Conservation (phyloP, 2,329 filamentous ascomycete genomes). For the Dendrostoma leiphaemia region DNA sequence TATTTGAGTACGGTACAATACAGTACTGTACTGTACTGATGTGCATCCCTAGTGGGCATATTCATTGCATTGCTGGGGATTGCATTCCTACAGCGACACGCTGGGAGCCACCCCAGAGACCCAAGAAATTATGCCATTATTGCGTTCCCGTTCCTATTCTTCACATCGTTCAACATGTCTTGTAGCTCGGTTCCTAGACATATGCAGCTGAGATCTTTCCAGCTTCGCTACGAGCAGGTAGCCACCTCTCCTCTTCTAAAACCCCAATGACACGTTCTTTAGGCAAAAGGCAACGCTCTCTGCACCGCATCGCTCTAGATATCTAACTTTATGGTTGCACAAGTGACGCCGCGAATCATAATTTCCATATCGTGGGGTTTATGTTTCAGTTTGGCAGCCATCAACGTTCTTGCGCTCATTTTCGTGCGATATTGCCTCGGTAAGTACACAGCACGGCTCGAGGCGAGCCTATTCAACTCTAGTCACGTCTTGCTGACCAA, state of each 20-base stretch:
- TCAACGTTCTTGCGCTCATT: slow-evolving; percentile 26
- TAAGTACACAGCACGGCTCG: neutral
- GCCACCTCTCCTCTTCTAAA: no score
- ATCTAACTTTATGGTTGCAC: slow-evolving; percentile 28
- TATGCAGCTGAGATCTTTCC: slow-evolving; percentile 32
- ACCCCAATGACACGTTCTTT: neutral
- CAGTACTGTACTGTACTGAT: no score
- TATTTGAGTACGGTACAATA: no score
- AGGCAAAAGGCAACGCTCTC: slow-evolving; percentile 29
- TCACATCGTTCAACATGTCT: slow-evolving; percentile 30
- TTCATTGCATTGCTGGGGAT: slow-evolving; percentile 27
- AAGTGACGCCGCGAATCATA: slow-evolving; percentile 24
- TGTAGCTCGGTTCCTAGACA: slow-evolving; percentile 29
- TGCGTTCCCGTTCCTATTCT: slow-evolving; percentile 29
- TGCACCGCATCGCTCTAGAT: slow-evolving; percentile 30
- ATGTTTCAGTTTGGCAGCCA: slow-evolving; percentile 25
- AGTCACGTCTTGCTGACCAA: neutral
- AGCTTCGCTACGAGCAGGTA: slow-evolving; percentile 26
- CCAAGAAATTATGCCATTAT: slow-evolving; percentile 27
- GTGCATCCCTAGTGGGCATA: slow-evolving; percentile 30
- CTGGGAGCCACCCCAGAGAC: slow-evolving; percentile 24
- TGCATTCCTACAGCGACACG: slow-evolving; percentile 27
- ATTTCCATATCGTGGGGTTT: slow-evolving; percentile 27
- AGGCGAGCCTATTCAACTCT: neutral
- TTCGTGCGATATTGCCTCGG: slow-evolving; percentile 26